Conservation (phyloP, 352 stramenopile species). For the Detonula confervacea region DNA sequence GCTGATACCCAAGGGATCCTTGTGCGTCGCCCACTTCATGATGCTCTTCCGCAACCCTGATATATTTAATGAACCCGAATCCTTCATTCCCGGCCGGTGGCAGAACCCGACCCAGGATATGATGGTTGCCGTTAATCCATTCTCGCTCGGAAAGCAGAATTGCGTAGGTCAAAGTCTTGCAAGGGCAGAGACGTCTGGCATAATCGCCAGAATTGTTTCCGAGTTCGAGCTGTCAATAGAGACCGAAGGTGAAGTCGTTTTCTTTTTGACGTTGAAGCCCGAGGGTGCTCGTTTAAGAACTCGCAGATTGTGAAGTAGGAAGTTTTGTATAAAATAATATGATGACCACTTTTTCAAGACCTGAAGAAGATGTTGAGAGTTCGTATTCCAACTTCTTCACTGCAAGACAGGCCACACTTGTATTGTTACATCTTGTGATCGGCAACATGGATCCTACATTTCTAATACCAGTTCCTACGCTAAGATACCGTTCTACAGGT, state of each 20-base stretch:
- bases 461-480: no score
- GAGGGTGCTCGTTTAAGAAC: constrained; percentile 10
- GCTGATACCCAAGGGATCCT: constrained; percentile 51
- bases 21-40: constrained; percentile 37
- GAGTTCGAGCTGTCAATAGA: constrained; percentile 54
- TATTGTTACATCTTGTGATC: no score
- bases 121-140: constrained; percentile 51
- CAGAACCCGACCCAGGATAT: constrained; percentile 50
- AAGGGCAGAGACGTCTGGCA: constrained; percentile 39
- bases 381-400: no score
- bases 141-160: constrained; percentile 59
- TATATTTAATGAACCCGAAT: constrained; percentile 54
- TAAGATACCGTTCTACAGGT: no score
- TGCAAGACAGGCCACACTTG: no score
- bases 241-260: constrained; percentile 35
- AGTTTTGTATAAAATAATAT: no score
- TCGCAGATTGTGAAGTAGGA: constrained; percentile 24
- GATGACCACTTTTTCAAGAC: no score
- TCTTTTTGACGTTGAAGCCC: constrained; percentile 58
- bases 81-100: constrained; percentile 62
- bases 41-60: constrained; percentile 42
- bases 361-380: no score
- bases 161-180: constrained; percentile 66
- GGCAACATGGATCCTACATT: no score
- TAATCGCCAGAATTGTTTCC: constrained; percentile 25